Base-by-base conservation (phyloP, 768 basidiomycete genomes). In the Leucogyrophana mollusca region DNA sequence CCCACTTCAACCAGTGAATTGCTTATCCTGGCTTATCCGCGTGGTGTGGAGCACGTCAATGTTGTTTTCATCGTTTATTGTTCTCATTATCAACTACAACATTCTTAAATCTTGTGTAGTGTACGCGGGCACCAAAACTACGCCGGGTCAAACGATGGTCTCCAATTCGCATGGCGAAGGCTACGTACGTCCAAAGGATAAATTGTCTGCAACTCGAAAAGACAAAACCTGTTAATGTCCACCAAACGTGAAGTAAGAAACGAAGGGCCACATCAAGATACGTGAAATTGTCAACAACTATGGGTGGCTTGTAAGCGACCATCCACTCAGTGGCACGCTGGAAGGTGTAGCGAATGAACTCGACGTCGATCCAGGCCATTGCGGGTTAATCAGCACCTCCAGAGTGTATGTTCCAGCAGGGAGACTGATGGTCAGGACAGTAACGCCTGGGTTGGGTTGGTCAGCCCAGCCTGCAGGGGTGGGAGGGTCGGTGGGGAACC, bases 371-470 rank as follows among this genome's bases (percentile, higher is more conserved):
- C 79, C 83, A 32, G 73, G 65, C 93, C 94, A 97, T 58, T 95
- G 89, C n/a, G 95, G 96, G 65, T 81, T 93, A 72, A 98, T 87
- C 61, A 98, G 64, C 42, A 97, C 85, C 68, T 94, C 81, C 39
- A 96, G 65, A 13, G 71, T 86, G 66, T 90, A 85, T 38, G 69
- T 68, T n/a, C 91, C 92, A 21, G 78, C 73, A 4, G 85, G 67
- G 10, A 78, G 56, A 53, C 69, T 74, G 61, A 99, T 84, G 47
- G 74, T 74, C 43, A 99, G 71, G 16, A 97, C 94, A 11, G 78
- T 84, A 48, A 94, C 89, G 20, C 80, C 82, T 0, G 78, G 73
- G 68, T 98, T 96, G 8, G 67, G 60, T 62, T 90, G 89, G 67
- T 94, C 91, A 5, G 73, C 55, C 57, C 65, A 61, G 0, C 55